Percentiles rank a stretch among this genome's conserved stretches.
Evolutionary conservation across 2,329 filamentous ascomycete genomes (phyloP).

Genomic region (Neonectria coccinea): DNA sequence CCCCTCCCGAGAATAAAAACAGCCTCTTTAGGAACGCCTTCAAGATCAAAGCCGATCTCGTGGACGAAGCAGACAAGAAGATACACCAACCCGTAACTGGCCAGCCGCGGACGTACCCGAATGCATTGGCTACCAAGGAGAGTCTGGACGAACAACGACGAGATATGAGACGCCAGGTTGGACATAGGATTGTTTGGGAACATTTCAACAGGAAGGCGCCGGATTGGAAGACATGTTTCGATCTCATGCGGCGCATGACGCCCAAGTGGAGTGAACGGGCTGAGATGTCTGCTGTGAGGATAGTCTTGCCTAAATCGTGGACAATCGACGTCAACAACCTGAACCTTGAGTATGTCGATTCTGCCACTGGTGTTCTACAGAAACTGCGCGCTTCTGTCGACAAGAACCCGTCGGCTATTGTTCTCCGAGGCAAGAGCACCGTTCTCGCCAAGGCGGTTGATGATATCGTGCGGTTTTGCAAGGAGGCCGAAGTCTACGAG

Average conservation of each 20-base stretch:
- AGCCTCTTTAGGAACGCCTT: constrained; percentile 47
- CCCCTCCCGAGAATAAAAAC: constrained; percentile 40
- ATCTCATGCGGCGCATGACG: constrained; percentile 53
- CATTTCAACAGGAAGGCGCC: constrained; percentile 46
- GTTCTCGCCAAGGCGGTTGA: constrained; percentile 50
- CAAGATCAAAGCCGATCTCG: constrained; percentile 36
- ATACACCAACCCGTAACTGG: constrained; percentile 46
- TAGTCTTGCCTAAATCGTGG: constrained; percentile 52
- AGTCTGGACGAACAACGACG: constrained; percentile 37
- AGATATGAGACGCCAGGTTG: constrained; percentile 52
- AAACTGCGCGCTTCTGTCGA: constrained; percentile 51
- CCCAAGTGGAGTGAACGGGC: constrained; percentile 47
- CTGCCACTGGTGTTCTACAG: constrained; percentile 49
- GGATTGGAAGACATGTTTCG: constrained; percentile 56
- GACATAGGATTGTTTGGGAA: constrained; percentile 50
- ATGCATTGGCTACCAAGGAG: constrained; percentile 35
- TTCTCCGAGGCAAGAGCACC: constrained; percentile 49
- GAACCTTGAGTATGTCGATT: constrained; percentile 51
- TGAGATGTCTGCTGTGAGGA: constrained; percentile 52
- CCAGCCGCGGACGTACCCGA: constrained; percentile 46
- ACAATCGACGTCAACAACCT: constrained; percentile 51
- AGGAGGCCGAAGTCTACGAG: constrained; percentile 50
- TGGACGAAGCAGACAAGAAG: constrained; percentile 37
- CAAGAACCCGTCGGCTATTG: constrained; percentile 48
- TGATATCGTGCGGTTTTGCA: constrained; percentile 48